Evolutionary conservation across 352 stramenopile species (phyloP), one percentile per base, ranked within the genome.

Genomic region (Nothophytophthora sp.): DNA sequence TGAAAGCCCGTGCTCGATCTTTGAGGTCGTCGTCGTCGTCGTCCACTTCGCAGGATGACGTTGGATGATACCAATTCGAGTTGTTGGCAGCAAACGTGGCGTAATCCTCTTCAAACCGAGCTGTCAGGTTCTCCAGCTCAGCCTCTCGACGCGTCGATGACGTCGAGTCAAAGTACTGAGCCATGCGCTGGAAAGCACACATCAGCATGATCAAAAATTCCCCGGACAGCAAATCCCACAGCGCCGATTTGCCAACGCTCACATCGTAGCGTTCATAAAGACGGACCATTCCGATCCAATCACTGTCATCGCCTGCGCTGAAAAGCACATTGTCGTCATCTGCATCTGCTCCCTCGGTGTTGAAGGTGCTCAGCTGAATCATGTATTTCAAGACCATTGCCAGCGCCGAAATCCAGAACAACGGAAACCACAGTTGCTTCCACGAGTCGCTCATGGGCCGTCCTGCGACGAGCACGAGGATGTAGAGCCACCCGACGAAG

Each of bases 351-450:
- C 70, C 45, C 5, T 76, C 57, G 2, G 60, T 62, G 35, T 77
- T 67, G 19, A 93, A 80, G 13, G 65, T 63, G 32, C 64, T 78
- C 16, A 93, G 33, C 45, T 93, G 82, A 50, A 87, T 90, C 18
- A 76, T 11, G 37, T 89, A 93, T 23, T 79, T 86, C 20, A 85
- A 36, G 4, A 81, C 50, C 23, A 87, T 66, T 11, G 76, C 67
- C 5, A 86, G 58, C 12, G 70, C 64, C 33, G 80, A 86, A 2
- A 93, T 64, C 80, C 82, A 93, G 38, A 91, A 93, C 11, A 93
- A 52, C 16, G 82, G 82, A 30, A 87, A 83, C 82, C 82, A 93
- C 9, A 93, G 45, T 32, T 73, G 75, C 40, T 80, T 78, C 82
- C 82, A 93, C 12, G 74, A 70, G 15, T 69, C 60, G 5, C 60